Conservation (phyloP, 768 basidiomycete species). For the Podaxis mareebaensis region DNA sequence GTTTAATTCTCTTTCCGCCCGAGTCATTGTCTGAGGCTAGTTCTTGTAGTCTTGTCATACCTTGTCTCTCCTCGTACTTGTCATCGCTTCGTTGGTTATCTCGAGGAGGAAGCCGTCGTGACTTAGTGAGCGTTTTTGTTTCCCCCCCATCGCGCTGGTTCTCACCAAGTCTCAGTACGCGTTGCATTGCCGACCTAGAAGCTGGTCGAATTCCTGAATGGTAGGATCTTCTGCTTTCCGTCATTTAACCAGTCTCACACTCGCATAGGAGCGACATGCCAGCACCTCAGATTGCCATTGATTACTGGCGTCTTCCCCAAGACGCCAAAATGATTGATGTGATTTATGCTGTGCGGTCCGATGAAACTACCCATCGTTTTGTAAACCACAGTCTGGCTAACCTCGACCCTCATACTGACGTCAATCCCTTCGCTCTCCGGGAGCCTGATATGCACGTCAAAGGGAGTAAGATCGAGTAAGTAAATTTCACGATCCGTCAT, state of each 20-base stretch:
- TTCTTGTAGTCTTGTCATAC: conserved; percentile 68
- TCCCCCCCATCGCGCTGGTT: neutral
- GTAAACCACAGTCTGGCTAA: conserved; percentile 96
- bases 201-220: conserved; percentile 80
- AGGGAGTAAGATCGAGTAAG: conserved; percentile 74
- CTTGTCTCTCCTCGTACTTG: conserved; percentile 71
- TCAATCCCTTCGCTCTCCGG: conserved; percentile 86
- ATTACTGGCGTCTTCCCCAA: conserved; percentile 85
- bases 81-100: conserved; percentile 89
- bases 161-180: conserved; percentile 50
- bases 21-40: conserved; percentile 17
- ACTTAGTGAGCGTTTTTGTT: conserved; percentile 67
- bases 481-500: conserved; percentile 15
- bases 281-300: conserved; percentile 88
- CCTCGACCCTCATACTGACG: conserved; percentile 71
- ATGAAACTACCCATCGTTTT: conserved; percentile 92
- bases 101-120: conserved; percentile 94
- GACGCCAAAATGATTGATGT: conserved; percentile 85
- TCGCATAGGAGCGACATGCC: conserved; percentile 59
- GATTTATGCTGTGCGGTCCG: conserved; percentile 88
- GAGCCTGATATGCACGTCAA: conserved; percentile 88
- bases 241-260: neutral
- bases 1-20: conserved; percentile 25
- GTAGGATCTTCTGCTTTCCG: conserved; percentile 35
- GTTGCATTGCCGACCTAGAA: conserved; percentile 82